Conservation (phyloP, 108 stramenopile genomes). For the Skeletonema marinoi region DNA sequence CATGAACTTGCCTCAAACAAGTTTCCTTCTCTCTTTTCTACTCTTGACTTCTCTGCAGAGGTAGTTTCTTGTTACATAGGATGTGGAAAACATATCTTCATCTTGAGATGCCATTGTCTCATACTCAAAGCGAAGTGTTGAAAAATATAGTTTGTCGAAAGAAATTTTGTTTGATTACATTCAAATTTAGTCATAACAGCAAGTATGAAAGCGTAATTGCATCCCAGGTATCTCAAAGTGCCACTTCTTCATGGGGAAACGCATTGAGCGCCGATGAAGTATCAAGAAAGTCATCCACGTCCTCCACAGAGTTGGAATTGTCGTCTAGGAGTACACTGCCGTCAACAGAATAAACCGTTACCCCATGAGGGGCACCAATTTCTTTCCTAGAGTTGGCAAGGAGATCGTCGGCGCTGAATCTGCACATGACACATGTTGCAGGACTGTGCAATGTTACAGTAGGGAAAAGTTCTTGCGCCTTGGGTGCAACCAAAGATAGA, state of each 20-base stretch:
- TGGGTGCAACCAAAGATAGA: conserved; percentile 78
- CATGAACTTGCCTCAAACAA: too few relatives aligned
- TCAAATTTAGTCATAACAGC: background rate
- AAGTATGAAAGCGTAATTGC: background rate
- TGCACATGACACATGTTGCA: conserved; percentile 85
- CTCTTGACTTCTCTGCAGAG: too few relatives aligned
- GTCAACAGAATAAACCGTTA: conserved; percentile 88
- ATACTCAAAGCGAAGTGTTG: too few relatives aligned
- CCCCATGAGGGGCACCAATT: conserved; percentile 86
- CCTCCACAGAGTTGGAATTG: background rate
- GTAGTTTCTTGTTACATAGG: too few relatives aligned
- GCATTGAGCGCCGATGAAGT: background rate
- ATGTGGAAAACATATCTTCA: too few relatives aligned
- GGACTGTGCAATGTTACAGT: conserved; percentile 92
- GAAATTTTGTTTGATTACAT: background rate
- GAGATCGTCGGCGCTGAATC: conserved; percentile 90
- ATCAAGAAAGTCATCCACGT: conserved; percentile 25
- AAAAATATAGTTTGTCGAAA: background rate
- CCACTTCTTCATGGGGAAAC: background rate
- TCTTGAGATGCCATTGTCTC: too few relatives aligned
- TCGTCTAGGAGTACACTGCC: conserved; percentile 86
- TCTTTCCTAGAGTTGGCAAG: conserved; percentile 60
- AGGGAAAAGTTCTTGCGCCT: conserved; percentile 90
- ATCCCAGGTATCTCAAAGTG: background rate
- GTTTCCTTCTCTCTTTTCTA: too few relatives aligned